Conservation (phyloP, 2,329 filamentous ascomycete genomes). For the Emergomyces orientalis region DNA sequence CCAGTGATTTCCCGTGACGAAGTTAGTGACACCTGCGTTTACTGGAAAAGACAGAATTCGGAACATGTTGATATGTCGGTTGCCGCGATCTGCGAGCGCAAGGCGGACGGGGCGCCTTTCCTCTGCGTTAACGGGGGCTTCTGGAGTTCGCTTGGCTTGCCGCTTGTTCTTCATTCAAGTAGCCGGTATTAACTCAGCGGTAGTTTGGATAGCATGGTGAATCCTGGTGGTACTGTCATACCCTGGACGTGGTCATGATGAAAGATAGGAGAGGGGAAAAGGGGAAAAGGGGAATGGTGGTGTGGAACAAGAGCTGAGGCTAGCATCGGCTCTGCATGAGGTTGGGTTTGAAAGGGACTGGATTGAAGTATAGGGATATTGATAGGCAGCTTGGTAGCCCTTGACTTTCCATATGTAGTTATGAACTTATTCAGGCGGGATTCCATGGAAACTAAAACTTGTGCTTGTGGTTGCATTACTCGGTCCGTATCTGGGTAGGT, state of each 20-base stretch:
- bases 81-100: neutral
- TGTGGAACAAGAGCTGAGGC: neutral
- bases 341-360: neutral
- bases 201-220: neutral
- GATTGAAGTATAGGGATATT: neutral
- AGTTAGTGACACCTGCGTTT: neutral
- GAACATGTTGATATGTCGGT: neutral
- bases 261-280: neutral
- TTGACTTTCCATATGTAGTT: neutral
- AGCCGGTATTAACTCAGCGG: too few relatives aligned
- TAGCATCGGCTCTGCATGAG: neutral
- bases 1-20: neutral
- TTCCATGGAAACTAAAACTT: neutral
- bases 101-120: neutral
- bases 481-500: neutral
- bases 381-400: neutral
- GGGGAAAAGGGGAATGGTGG: neutral
- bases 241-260: neutral
- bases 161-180: neutral
- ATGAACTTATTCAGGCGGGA: neutral
- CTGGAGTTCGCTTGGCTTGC: neutral
- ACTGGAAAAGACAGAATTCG: too few relatives aligned
- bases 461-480: neutral
- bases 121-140: neutral
- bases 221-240: neutral